Percentiles rank a stretch among this genome's conserved stretches.
These are phyloP conservation scores for Penicillium angulare DNA, from an alignment of 495 filamentous ascomycete genomes.

Conservation along the genomic window DNA sequence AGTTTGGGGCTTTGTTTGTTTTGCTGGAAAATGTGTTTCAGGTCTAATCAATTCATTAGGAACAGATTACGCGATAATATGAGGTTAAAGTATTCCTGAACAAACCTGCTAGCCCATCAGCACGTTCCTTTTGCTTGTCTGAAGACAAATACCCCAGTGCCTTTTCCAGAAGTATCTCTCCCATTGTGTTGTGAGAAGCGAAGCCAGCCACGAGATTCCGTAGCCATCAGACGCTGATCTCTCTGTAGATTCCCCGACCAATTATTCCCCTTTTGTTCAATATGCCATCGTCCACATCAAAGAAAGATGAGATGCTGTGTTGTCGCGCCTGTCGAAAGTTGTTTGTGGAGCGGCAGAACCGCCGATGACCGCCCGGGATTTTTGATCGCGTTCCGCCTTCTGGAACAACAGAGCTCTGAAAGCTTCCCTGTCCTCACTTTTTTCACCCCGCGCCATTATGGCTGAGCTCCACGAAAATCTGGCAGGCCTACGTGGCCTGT, in stretches of 20 bases:
- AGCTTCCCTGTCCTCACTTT: slow-evolving; percentile 20
- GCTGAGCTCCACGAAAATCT: slow-evolving; percentile 61
- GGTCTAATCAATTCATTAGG: slow-evolving; percentile 35
- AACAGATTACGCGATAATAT: not conserved
- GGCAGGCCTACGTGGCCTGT: slow-evolving; percentile 69
- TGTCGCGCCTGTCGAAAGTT: not conserved
- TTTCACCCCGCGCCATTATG: slow-evolving; percentile 25
- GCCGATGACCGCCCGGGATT: slow-evolving; percentile 33
- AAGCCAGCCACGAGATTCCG: no score
- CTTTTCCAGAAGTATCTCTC: slow-evolving; percentile 39
- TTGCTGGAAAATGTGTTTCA: slow-evolving; percentile 62
- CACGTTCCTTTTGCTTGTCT: slow-evolving; percentile 53
- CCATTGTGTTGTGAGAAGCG: slow-evolving; percentile 18
- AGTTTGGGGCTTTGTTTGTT: slow-evolving; percentile 56
- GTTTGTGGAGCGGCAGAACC: slow-evolving; percentile 23
- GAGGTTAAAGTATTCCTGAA: not conserved
- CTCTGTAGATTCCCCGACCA: no score
- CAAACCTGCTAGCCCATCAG: slow-evolving; percentile 52
- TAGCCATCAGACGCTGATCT: no score
- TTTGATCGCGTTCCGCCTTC: slow-evolving; percentile 44
- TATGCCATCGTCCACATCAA: not conserved
- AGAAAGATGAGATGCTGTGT: no score
- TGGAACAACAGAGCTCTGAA: slow-evolving; percentile 32
- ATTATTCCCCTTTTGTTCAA: not conserved
- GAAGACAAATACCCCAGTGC: slow-evolving; percentile 45